Conservation (phyloP, 2,329 filamentous ascomycete species). For the Aspergillus sp. region DNA sequence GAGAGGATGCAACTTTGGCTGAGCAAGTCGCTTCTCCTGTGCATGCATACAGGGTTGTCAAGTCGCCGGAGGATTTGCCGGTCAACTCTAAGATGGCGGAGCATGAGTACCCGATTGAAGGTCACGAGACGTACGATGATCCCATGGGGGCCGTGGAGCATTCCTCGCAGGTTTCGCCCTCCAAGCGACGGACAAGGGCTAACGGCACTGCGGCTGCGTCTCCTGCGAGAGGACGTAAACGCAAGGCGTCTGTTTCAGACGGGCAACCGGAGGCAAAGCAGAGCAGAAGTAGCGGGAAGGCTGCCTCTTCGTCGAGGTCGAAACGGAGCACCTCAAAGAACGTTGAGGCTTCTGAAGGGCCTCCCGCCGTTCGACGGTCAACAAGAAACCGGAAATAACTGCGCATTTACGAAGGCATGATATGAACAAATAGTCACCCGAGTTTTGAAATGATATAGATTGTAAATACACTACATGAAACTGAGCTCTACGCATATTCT, state of each 20-base stretch:
- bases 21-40: conserved; percentile 1
- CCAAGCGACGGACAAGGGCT: background rate
- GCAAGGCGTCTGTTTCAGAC: conserved; percentile 19
- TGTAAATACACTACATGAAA: conserved; percentile 5
- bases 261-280: conserved; percentile 1
- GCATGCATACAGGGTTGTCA: conserved; percentile 4
- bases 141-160: conserved; percentile 1
- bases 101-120: conserved; percentile 9
- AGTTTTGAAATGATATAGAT: background rate
- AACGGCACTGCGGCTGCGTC: background rate
- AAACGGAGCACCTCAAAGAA: conserved; percentile 25
- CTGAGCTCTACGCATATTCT: conserved; percentile 57
- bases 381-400: conserved; percentile 22
- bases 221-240: conserved; percentile 16
- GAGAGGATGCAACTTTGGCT: background rate
- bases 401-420: conserved; percentile 10
- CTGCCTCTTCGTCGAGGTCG: conserved; percentile 12
- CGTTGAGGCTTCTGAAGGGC: conserved; percentile 3
- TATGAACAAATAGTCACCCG: conserved; percentile 11
- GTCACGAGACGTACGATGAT: conserved; percentile 1
- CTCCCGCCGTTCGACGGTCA: conserved; percentile 25
- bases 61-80: conserved; percentile 4
- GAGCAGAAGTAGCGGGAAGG: background rate
- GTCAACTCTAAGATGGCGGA: conserved; percentile 7
- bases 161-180: background rate